Base-by-base conservation (phyloP, 805 yeast genomes). In the Hermanozyma aechmeae region DNA sequence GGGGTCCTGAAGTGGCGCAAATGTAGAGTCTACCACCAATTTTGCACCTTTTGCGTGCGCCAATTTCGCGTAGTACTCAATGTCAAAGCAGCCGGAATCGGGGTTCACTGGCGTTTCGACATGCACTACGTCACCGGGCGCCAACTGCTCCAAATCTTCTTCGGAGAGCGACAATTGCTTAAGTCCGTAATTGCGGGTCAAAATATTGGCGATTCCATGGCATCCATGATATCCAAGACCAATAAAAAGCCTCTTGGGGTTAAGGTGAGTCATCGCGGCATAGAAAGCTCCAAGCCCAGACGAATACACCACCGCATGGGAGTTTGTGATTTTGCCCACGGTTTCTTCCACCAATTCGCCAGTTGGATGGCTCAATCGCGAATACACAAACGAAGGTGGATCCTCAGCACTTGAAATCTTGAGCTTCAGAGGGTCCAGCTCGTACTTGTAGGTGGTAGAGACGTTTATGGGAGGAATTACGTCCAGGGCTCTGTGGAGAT, bases 91-190 rank as follows among this genome's bases (percentile, higher is more conserved):
- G 3, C 64, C 57, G 1, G 95, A 93, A 29, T 65, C 73, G 12
- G 96, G 96, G 53, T 87, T 87, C 19, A 84, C 78, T 0, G 96
- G 96, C 0, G 94, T 74, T 54, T 85, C 95, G 28, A 85, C 46
- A 50, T 85, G 95, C 16, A 89, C 67, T 17, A 87, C 51, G 49
- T 89, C 96, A 76, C 96, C 45, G 58, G 56, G 30, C 4, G 61
- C 56, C 32, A 83, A 61, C 27, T 73, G 68, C 5, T 65, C 74
- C 23, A 53, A 47, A 24, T 55, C 59, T 5, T 36, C 45, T 13
- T 57, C 57, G 0, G 63, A 48, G 10, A 37, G 26, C 3, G 38
- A 24, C 24, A 72, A 56, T 30, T 65, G 61, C 37, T 73, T 61
- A 33, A 76, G 43, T 4, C 79, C 81, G 25, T 68, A 61, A 35